These are phyloP conservation scores for Xylaria venustula DNA, from an alignment of 495 filamentous ascomycete genomes.

Conservation along the genomic window DNA sequence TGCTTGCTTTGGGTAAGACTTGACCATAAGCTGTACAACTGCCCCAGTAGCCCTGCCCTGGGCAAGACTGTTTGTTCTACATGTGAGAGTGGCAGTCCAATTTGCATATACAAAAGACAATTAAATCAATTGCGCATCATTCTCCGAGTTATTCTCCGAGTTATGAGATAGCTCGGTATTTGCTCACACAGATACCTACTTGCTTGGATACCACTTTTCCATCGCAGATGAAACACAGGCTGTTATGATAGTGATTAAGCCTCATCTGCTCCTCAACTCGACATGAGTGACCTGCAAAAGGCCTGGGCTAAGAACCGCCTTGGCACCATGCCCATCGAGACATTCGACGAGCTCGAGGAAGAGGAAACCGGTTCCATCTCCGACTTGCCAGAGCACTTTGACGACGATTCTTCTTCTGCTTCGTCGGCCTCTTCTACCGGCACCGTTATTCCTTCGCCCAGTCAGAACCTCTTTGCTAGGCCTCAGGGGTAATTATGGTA, in stretches of 20 bases:
- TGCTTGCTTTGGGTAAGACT: neutral
- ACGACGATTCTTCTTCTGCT: conserved; percentile 73
- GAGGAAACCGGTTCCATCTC: conserved; percentile 46
- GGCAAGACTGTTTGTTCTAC: neutral
- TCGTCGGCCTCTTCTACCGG: conserved; percentile 86
- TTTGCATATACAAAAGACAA: neutral
- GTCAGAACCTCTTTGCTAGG: conserved; percentile 69
- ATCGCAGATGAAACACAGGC: neutral
- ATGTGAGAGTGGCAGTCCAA: conserved; percentile 7
- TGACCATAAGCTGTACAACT: neutral
- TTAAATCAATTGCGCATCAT: neutral
- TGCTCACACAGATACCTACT: neutral
- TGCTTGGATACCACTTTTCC: neutral
- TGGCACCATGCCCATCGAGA: conserved; percentile 56
- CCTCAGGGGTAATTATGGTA: conserved; percentile 55
- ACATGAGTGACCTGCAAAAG: conserved; percentile 86
- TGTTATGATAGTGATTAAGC: conserved; percentile 12
- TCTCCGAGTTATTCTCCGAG: neutral
- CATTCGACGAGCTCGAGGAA: conserved; percentile 50
- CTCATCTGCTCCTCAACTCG: conserved; percentile 10
- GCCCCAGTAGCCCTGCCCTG: neutral
- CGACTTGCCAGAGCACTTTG: conserved; percentile 41
- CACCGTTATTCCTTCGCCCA: conserved; percentile 79
- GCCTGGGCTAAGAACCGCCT: conserved; percentile 81
- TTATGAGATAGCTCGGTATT: conserved; percentile 4